A percentile compares a stretch with the other conserved stretches of the same genome.
Evolutionary conservation across 495 filamentous ascomycete genomes (phyloP).

Genomic region (Lepraria neglecta): DNA sequence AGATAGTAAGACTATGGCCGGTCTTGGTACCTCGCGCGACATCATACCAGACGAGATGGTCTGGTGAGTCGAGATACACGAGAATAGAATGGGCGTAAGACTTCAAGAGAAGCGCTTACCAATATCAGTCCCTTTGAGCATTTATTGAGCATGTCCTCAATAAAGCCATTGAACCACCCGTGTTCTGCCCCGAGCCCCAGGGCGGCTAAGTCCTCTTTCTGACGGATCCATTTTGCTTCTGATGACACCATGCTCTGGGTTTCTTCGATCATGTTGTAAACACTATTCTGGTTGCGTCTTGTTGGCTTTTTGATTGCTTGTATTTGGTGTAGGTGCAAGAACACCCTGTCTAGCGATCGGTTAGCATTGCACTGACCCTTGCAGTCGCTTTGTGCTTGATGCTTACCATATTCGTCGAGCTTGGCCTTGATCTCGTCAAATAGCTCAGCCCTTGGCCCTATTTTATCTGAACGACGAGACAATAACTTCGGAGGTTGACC

Average conservation of each 20-base stretch:
- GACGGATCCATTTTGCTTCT: slow-evolving; percentile 14
- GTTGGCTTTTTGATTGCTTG: slow-evolving; percentile 20
- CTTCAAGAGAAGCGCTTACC: slow-evolving; percentile 2
- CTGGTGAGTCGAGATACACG: background rate
- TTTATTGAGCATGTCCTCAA: slow-evolving; percentile 9
- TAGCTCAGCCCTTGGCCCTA: slow-evolving; percentile 47
- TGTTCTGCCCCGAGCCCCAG: slow-evolving; percentile 14
- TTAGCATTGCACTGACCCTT: background rate
- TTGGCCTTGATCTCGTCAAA: slow-evolving; percentile 56
- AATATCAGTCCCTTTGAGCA: background rate
- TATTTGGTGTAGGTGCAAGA: background rate
- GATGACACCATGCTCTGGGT: background rate
- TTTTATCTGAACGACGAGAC: slow-evolving; percentile 44
- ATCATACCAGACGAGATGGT: background rate
- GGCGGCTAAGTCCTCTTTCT: slow-evolving; percentile 18
- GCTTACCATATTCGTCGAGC: slow-evolving; percentile 60
- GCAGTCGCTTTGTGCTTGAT: background rate
- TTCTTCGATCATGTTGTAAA: slow-evolving; percentile 3
- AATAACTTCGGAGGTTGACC: slow-evolving; percentile 37
- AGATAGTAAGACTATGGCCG: background rate
- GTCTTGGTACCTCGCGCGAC: no score
- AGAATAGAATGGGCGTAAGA: no score
- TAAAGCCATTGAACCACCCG: slow-evolving; percentile 16
- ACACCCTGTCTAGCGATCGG: background rate
- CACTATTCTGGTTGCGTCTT: background rate